These are phyloP conservation scores for Bolboschoenus planiculmis DNA, from an alignment of 176 grass and related monocot genomes.

Conservation along the genomic window DNA sequence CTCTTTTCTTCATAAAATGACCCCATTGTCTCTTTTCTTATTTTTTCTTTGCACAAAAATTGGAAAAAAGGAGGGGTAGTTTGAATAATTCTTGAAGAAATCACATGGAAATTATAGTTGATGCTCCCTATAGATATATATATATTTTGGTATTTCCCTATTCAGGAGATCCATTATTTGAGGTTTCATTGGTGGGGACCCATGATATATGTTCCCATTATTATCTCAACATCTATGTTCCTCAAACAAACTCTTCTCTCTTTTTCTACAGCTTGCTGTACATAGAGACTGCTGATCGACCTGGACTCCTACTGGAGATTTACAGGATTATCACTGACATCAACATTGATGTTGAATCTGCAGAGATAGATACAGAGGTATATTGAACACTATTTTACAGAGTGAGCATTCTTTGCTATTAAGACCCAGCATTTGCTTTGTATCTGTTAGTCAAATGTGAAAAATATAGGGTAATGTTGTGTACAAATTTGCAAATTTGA, in stretches of 20 bases:
- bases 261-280: constrained; percentile 47
- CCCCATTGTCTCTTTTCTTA: background rate
- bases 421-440: background rate
- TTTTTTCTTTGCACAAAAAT: background rate
- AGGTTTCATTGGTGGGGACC: too few species aligned
- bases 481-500: background rate
- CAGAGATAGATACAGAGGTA: constrained; percentile 97
- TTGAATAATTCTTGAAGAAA: background rate
- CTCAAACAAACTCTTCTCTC: background rate
- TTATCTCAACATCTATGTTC: background rate
- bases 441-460: background rate
- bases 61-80: background rate
- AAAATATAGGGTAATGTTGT: background rate
- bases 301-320: constrained; percentile 77
- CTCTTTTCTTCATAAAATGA: background rate
- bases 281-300: constrained; percentile 95
- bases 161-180: background rate
- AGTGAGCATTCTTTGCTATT: background rate
- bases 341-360: constrained; percentile 88
- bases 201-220: background rate
- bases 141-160: background rate
- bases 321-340: constrained; percentile 64
- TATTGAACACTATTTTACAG: background rate
- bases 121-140: background rate
- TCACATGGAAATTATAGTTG: background rate